Percentiles rank a stretch among this genome's conserved stretches.
These are phyloP conservation scores for Syncephalastrum racemosum DNA, from an alignment of 371 early-diverging fungal species.

Conservation along the genomic window DNA sequence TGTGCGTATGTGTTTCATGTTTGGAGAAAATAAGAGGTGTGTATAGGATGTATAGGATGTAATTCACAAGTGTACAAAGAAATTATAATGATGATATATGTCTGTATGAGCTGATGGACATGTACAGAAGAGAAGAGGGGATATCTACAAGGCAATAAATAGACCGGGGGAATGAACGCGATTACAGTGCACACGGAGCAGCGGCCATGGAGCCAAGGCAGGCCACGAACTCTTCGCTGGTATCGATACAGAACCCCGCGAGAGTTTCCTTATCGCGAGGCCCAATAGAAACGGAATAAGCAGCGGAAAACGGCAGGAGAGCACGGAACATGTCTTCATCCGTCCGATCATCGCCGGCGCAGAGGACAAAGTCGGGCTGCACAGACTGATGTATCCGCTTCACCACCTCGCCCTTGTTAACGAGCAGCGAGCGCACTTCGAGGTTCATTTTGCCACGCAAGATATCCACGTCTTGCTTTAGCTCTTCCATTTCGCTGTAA, in stretches of 20 bases:
- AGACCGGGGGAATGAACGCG: not conserved
- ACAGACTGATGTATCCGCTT: conserved; percentile 55
- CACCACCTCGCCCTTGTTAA: conserved; percentile 94
- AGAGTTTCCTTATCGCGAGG: conserved; percentile 32
- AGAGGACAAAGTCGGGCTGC: conserved; percentile 79
- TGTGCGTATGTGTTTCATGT: conserved; percentile 3
- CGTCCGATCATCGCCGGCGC: conserved; percentile 96
- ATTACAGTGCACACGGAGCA: conserved; percentile 1
- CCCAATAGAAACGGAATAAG: conserved; percentile 37
- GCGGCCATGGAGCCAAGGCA: conserved; percentile 12
- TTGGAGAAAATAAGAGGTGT: not conserved
- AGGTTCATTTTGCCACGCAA: conserved; percentile 96
- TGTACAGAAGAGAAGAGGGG: not conserved
- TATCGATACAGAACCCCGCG: conserved; percentile 32
- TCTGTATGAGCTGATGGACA: not conserved
- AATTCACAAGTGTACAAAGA: conserved; percentile 2
- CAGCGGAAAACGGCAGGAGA: conserved; percentile 26
- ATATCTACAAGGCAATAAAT: not conserved
- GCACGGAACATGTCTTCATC: conserved; percentile 96
- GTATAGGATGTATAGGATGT: conserved; percentile 4
- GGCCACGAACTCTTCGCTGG: conserved; percentile 37
- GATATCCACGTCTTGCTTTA: conserved; percentile 82
- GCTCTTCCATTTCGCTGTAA: conserved; percentile 74
- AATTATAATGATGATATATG: conserved; percentile 6
- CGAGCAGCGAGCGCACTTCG: conserved; percentile 82